These are phyloP conservation scores for Lathyrus aphaca DNA, from an alignment of 306 rosid species.

Conservation along the genomic window DNA sequence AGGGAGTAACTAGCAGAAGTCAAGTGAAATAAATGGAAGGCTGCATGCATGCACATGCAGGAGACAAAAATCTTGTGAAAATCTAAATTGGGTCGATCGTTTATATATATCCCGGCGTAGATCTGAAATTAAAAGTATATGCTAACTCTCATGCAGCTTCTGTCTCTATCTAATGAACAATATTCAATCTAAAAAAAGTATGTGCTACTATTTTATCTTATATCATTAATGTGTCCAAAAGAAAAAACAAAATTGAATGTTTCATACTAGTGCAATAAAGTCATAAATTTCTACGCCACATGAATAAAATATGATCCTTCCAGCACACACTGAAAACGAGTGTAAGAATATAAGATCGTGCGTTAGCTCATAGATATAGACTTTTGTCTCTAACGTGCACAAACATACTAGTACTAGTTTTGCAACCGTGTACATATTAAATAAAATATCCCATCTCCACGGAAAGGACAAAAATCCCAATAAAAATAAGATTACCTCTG, in stretches of 20 bases:
- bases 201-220: slow-evolving; percentile 5
- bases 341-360: slow-evolving; percentile 1
- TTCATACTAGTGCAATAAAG: background rate
- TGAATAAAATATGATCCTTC: slow-evolving; percentile 8
- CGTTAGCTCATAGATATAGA: background rate
- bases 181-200: slow-evolving; percentile 29
- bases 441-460: too few relatives aligned
- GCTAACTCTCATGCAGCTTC: slow-evolving; percentile 32
- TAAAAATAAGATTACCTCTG: too few relatives aligned
- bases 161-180: slow-evolving; percentile 34
- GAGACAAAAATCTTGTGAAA: slow-evolving; percentile 48
- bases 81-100: slow-evolving; percentile 35
- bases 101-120: background rate
- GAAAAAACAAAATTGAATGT: slow-evolving; percentile 36
- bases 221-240: slow-evolving; percentile 13
- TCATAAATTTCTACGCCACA: slow-evolving; percentile 34
- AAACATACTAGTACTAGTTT: too few relatives aligned
- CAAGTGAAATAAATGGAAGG: slow-evolving; percentile 31
- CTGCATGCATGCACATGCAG: slow-evolving; percentile 34
- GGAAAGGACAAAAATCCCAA: too few relatives aligned
- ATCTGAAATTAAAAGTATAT: slow-evolving; percentile 24
- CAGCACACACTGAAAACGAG: slow-evolving; percentile 39
- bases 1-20: too few relatives aligned
- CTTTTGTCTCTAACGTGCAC: too few relatives aligned
- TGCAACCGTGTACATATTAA: too few relatives aligned